Evolutionary conservation across 2,329 filamentous ascomycete species (phyloP).

Genomic region (Epichloe typhina): DNA sequence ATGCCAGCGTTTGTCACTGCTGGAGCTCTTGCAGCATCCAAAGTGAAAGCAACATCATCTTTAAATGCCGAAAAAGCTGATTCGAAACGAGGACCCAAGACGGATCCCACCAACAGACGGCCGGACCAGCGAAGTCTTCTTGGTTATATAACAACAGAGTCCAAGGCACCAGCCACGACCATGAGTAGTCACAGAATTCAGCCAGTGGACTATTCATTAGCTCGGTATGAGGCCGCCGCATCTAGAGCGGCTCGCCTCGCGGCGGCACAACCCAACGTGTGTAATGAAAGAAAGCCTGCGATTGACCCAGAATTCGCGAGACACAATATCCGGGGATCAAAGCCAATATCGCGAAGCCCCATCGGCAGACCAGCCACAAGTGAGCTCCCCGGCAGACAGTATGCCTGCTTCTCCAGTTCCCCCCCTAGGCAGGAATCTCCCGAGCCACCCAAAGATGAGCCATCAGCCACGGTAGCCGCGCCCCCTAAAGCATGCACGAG

Average conservation of each 20-base stretch:
- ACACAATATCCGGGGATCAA: slow-evolving; percentile 30
- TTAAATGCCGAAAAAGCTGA: slow-evolving; percentile 2
- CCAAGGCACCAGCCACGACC: slow-evolving; percentile 7
- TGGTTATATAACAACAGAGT: slow-evolving; percentile 23
- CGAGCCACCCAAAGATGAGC: slow-evolving; percentile 10
- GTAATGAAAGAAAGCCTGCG: slow-evolving; percentile 7
- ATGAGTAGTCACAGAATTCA: slow-evolving; percentile 5
- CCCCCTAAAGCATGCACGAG: slow-evolving; percentile 22
- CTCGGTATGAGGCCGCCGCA: slow-evolving; percentile 15
- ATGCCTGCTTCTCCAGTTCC: slow-evolving; percentile 49
- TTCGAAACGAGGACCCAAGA: slow-evolving; percentile 9
- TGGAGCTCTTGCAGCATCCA: slow-evolving; percentile 27
- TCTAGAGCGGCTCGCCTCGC: slow-evolving; percentile 10
- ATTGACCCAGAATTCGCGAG: slow-evolving; percentile 19
- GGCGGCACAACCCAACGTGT: background rate
- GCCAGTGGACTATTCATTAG: slow-evolving; percentile 9
- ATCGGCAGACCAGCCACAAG: slow-evolving; percentile 11
- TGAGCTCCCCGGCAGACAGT: slow-evolving; percentile 26
- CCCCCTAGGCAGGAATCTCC: slow-evolving; percentile 20
- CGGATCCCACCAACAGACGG: slow-evolving; percentile 19
- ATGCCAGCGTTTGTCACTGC: slow-evolving; percentile 51
- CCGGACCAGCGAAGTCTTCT: slow-evolving; percentile 29
- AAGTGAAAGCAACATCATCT: slow-evolving; percentile 8
- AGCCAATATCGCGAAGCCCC: slow-evolving; percentile 22
- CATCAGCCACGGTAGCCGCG: slow-evolving; percentile 15